Conservation (phyloP, 345 rosid genomes). For the Streptanthus diversifolius region DNA sequence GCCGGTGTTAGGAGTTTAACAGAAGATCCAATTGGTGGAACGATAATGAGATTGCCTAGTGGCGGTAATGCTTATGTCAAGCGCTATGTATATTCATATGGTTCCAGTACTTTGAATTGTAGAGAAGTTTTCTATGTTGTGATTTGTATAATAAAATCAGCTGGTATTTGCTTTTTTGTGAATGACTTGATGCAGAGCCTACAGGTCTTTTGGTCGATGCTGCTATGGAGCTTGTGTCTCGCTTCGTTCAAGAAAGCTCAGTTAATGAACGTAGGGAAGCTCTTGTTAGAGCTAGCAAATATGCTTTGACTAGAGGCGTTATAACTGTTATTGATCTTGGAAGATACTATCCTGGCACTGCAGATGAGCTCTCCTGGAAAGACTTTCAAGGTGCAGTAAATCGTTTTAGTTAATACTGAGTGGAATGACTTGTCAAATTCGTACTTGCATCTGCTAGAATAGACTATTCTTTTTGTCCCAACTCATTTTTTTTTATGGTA, state of each 20-base stretch:
- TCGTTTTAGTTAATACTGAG: neutral
- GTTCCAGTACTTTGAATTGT: neutral
- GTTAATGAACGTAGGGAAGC: constrained; percentile 78
- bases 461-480: neutral
- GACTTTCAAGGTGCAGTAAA: constrained; percentile 66
- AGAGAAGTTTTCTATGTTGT: neutral
- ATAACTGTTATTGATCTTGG: constrained; percentile 83
- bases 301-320: constrained; percentile 75
- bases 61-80: constrained; percentile 49
- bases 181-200: constrained; percentile 50
- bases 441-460: neutral
- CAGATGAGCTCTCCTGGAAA: constrained; percentile 64
- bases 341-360: constrained; percentile 70
- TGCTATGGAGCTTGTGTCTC: constrained; percentile 65
- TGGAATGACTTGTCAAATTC: neutral
- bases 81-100: neutral
- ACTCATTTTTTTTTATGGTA: constrained; percentile 6
- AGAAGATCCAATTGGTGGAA: constrained; percentile 72
- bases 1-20: constrained; percentile 57
- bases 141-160: constrained; percentile 10
- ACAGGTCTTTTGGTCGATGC: constrained; percentile 79
- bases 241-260: constrained; percentile 58
- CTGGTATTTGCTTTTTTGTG: constrained; percentile 2
- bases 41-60: constrained; percentile 46
- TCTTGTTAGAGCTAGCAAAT: constrained; percentile 61